Evolutionary conservation across 164 flowering plant species (phyloP).

Genomic region (Vitis vinifera): ASM3070453v1 NC_081818.1:13306501-13307000

Average conservation of each 20-base stretch:
- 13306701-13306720: slow-evolving; percentile 73
- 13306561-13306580: slow-evolving; percentile 49
- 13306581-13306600: slow-evolving; percentile 74
- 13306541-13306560: slow-evolving; percentile 62
- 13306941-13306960: slow-evolving; percentile 21
- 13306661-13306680: slow-evolving; percentile 54
- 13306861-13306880: slow-evolving; percentile 60
- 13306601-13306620: slow-evolving; percentile 70
- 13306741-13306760: slow-evolving; percentile 66
- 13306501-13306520: slow-evolving; percentile 60
- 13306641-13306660: slow-evolving; percentile 63
- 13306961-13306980: background rate
- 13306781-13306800: slow-evolving; percentile 81
- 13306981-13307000: too few species aligned
- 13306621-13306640: slow-evolving; percentile 62
- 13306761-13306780: slow-evolving; percentile 71
- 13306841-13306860: slow-evolving; percentile 32
- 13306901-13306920: slow-evolving; percentile 41
- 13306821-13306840: slow-evolving; percentile 57
- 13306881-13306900: slow-evolving; percentile 68
- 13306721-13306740: slow-evolving; percentile 75
- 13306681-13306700: slow-evolving; percentile 64
- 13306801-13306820: slow-evolving; percentile 73
- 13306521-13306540: slow-evolving; percentile 55
- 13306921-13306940: slow-evolving; percentile 30